Evolutionary conservation across 106 monocot genomes (phyloP).

Genomic region (Acorus gramineus): DNA sequence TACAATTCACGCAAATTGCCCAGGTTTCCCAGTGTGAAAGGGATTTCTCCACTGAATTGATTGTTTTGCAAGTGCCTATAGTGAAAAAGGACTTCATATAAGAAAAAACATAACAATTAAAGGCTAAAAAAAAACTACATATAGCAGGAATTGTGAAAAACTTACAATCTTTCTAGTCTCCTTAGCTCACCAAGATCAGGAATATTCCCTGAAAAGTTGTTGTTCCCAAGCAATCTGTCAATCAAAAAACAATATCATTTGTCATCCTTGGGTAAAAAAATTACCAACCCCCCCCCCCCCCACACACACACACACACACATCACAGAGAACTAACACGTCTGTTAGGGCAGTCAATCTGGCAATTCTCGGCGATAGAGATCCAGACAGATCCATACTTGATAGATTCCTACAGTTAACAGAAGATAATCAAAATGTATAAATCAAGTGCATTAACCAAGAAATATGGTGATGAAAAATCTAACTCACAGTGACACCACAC

Average conservation of each 20-base stretch:
- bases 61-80: constrained; percentile 81
- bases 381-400: constrained; percentile 67
- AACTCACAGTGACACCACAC: constrained; percentile 76
- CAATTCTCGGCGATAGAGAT: constrained; percentile 43
- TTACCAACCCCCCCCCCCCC: neutral
- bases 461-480: neutral
- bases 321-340: constrained; percentile 40
- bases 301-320: neutral
- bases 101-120: neutral
- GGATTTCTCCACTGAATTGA: constrained; percentile 53
- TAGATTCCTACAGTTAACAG: constrained; percentile 44
- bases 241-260: constrained; percentile 4
- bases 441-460: neutral
- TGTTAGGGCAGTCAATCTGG: constrained; percentile 61
- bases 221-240: constrained; percentile 47
- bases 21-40: constrained; percentile 46
- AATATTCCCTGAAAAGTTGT: constrained; percentile 54
- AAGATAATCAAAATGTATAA: neutral
- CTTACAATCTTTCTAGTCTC: constrained; percentile 48
- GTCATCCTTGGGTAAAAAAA: neutral
- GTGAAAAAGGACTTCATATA: constrained; percentile 4
- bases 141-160: constrained; percentile 1
- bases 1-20: constrained; percentile 55
- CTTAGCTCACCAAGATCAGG: constrained; percentile 53
- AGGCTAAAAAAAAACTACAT: neutral